phyloP scores from a whole-genome alignment of 1,284 basidiomycete genomes.

The Papiliotrema laurentii region DNA sequence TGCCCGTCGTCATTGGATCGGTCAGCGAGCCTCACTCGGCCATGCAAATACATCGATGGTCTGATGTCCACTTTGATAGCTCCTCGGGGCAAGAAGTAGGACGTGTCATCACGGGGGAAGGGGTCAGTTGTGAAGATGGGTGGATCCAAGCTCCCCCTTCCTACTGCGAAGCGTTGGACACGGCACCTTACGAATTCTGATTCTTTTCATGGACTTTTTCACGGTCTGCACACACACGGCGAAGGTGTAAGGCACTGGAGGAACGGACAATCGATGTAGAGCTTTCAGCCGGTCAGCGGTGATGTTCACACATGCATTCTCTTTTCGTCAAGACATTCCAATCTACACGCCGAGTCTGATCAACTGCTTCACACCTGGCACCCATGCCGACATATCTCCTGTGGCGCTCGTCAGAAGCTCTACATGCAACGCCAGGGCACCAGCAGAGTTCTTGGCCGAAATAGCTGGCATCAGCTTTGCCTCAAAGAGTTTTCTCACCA shows the following conservation, averaged over 20 bases:
- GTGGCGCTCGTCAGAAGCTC: conserved; percentile 71
- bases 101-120: conserved; percentile 31
- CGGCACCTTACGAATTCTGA: conserved; percentile 28
- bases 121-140: conserved; percentile 28
- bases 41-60: conserved; percentile 32
- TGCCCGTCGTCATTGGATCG: conserved; percentile 49
- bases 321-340: background rate
- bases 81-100: conserved; percentile 17
- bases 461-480: conserved; percentile 56
- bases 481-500: conserved; percentile 52
- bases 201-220: background rate
- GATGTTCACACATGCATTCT: background rate
- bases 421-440: conserved; percentile 69
- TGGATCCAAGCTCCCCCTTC: conserved; percentile 39
- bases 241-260: no score
- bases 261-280: no score
- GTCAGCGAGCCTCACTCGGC: conserved; percentile 48
- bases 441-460: conserved; percentile 63
- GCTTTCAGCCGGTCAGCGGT: no score
- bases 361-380: conserved; percentile 76
- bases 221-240: background rate
- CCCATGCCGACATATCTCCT: conserved; percentile 80
- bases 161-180: conserved; percentile 28
- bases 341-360: conserved; percentile 33
- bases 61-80: conserved; percentile 30